These are phyloP conservation scores for Ophiostoma sp. DNA, from an alignment of 2,329 filamentous ascomycete genomes.

Conservation along the genomic window DNA sequence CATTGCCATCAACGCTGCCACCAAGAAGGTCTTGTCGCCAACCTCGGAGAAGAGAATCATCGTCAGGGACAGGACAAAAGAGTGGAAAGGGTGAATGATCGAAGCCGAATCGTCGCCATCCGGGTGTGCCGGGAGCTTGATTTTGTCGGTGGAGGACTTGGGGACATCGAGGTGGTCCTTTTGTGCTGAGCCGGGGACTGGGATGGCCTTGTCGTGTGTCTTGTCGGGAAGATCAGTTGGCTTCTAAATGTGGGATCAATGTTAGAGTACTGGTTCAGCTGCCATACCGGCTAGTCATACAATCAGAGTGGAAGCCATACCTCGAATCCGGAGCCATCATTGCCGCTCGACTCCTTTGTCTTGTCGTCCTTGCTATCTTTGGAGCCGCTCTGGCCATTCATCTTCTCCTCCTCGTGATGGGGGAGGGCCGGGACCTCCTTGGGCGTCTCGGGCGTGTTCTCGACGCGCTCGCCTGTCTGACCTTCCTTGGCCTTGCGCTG, in stretches of 20 bases:
- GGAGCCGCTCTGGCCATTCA: constrained; percentile 39
- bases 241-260: constrained; percentile 50
- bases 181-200: constrained; percentile 59
- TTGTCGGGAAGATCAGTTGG: constrained; percentile 74
- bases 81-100: constrained; percentile 76
- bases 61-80: constrained; percentile 82
- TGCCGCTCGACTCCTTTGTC: constrained; percentile 35
- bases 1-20: constrained; percentile 98
- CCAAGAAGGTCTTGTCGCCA: constrained; percentile 96
- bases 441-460: constrained; percentile 74
- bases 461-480: constrained; percentile 57
- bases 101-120: constrained; percentile 40
- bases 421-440: constrained; percentile 80
- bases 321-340: constrained; percentile 50
- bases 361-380: constrained; percentile 36
- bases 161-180: constrained; percentile 57
- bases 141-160: constrained; percentile 33
- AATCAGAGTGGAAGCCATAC: constrained; percentile 38
- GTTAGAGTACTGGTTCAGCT: background rate
- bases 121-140: constrained; percentile 15
- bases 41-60: constrained; percentile 98
- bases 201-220: constrained; percentile 67
- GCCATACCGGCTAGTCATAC: no score
- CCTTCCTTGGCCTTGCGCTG: constrained; percentile 63
- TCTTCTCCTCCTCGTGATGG: constrained; percentile 71